A percentile compares a stretch with the other conserved stretches of the same genome.
These are phyloP conservation scores for Saccharomyces pastorianus DNA, from an alignment of 1,139 yeast species.

Conservation along the genomic window DNA sequence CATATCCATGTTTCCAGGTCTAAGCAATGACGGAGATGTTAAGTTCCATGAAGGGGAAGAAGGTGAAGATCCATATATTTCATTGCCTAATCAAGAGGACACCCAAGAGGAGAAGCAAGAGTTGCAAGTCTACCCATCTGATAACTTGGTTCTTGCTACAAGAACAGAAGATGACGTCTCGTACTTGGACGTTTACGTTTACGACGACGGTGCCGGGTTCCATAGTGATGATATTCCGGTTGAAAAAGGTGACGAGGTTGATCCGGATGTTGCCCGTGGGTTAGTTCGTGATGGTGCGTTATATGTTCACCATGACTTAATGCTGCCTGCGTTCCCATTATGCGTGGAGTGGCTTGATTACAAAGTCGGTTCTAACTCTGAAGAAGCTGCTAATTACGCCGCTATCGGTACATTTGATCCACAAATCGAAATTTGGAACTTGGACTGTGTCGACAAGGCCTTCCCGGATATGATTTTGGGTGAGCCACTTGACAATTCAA, in stretches of 20 bases:
- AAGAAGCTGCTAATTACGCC: constrained; percentile 74
- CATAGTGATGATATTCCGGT: constrained; percentile 51
- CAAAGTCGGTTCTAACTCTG: constrained; percentile 43
- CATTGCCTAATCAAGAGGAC: constrained; percentile 58
- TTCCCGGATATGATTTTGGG: constrained; percentile 93
- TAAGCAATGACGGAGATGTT: constrained; percentile 41
- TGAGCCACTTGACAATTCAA: constrained; percentile 50
- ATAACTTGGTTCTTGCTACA: constrained; percentile 80
- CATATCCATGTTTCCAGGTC: constrained; percentile 64
- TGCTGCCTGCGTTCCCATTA: constrained; percentile 95
- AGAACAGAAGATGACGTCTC: constrained; percentile 96
- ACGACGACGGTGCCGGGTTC: constrained; percentile 89
- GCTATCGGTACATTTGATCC: constrained; percentile 98
- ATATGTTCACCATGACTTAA: constrained; percentile 91
- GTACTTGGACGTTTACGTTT: constrained; percentile 83
- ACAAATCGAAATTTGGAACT: constrained; percentile 92
- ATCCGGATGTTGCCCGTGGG: constrained; percentile 62
- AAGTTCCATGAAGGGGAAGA: constrained; percentile 55
- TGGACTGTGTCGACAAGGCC: constrained; percentile 86
- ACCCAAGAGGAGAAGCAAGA: constrained; percentile 69
- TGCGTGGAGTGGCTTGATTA: constrained; percentile 93
- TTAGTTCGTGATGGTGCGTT: constrained; percentile 62
- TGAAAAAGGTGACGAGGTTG: constrained; percentile 54
- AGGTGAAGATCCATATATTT: constrained; percentile 64
- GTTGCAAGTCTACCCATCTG: constrained; percentile 80